phyloP scores from a whole-genome alignment of 176 grass and related monocot genomes.

The Oryza longistaminata region DNA sequence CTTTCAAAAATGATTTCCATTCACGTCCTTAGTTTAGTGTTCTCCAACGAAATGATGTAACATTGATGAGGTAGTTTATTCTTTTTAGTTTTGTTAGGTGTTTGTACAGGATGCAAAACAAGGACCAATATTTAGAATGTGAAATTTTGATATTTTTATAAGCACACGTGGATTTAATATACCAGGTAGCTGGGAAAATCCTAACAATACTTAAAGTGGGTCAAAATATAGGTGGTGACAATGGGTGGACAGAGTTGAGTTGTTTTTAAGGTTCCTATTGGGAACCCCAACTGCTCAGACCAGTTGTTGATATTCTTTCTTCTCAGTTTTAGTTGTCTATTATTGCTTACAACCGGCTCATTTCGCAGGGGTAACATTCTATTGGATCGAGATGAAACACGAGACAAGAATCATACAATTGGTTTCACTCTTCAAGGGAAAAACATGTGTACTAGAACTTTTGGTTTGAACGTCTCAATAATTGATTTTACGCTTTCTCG shows the following conservation, averaged over 20 bases:
- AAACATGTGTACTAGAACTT: slow-evolving; percentile 53
- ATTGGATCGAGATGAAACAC: slow-evolving; percentile 62
- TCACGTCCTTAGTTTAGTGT: slow-evolving; percentile 1
- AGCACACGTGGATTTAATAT: not conserved
- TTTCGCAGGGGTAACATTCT: slow-evolving; percentile 91
- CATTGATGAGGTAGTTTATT: not conserved
- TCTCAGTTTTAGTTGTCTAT: slow-evolving; percentile 27
- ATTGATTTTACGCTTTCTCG: slow-evolving; percentile 97
- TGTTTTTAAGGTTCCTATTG: not conserved
- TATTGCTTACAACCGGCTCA: slow-evolving; percentile 27
- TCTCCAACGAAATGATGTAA: not conserved
- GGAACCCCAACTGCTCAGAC: not conserved
- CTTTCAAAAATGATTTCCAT: slow-evolving; percentile 21
- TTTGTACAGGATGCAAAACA: not conserved
- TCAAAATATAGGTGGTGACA: not conserved
- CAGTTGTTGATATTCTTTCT: not conserved
- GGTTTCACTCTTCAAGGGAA: slow-evolving; percentile 64
- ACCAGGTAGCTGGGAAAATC: not conserved
- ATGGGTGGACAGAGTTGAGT: not conserved
- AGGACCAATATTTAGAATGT: not conserved
- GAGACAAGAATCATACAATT: slow-evolving; percentile 34
- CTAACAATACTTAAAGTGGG: not conserved
- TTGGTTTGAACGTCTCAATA: slow-evolving; percentile 73
- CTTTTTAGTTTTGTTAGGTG: not conserved
- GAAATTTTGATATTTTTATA: not conserved